Evolutionary conservation across 257 asterid genomes (phyloP).

Genomic region (Nemophila menziesii): DNA sequence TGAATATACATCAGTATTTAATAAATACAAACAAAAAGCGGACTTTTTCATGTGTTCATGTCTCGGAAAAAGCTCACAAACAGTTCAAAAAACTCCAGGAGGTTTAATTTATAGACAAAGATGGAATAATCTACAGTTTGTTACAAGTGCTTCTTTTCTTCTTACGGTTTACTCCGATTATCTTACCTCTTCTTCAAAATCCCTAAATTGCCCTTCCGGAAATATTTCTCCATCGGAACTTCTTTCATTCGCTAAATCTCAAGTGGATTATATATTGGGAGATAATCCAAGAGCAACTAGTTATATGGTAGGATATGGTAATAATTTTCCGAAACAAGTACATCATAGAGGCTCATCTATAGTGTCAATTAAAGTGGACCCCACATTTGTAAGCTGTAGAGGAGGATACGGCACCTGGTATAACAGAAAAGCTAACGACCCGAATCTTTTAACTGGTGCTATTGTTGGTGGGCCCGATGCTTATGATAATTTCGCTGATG

Average conservation of each 20-base stretch:
- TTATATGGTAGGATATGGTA: slow-evolving; percentile 97
- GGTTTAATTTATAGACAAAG: slow-evolving; percentile 84
- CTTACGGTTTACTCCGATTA: slow-evolving; percentile 79
- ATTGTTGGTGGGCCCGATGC: slow-evolving; percentile 99
- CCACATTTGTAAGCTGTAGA: slow-evolving; percentile 67
- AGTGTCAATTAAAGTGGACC: slow-evolving; percentile 62
- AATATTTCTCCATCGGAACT: slow-evolving; percentile 52
- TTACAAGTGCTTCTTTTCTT: slow-evolving; percentile 82
- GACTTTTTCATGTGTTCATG: slow-evolving; percentile 91
- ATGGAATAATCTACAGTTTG: slow-evolving; percentile 99
- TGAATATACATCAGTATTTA: slow-evolving; percentile 35
- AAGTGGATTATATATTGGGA: slow-evolving; percentile 95
- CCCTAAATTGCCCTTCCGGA: slow-evolving; percentile 55
- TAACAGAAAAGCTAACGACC: slow-evolving; percentile 64
- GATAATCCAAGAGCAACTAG: slow-evolving; percentile 98
- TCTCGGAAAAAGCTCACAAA: slow-evolving; percentile 72
- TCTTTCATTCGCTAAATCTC: slow-evolving; percentile 78
- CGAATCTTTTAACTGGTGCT: slow-evolving; percentile 84
- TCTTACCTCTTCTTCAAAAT: slow-evolving; percentile 61
- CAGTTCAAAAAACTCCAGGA: slow-evolving; percentile 78
- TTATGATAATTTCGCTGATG: slow-evolving; percentile 87
- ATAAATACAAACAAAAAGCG: slow-evolving; percentile 64
- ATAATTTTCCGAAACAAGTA: slow-evolving; percentile 73
- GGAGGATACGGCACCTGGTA: slow-evolving; percentile 98
- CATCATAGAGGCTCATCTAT: slow-evolving; percentile 96